phyloP scores from a whole-genome alignment of 75 land plant species.

The Ceratopteris richardii region DNA sequence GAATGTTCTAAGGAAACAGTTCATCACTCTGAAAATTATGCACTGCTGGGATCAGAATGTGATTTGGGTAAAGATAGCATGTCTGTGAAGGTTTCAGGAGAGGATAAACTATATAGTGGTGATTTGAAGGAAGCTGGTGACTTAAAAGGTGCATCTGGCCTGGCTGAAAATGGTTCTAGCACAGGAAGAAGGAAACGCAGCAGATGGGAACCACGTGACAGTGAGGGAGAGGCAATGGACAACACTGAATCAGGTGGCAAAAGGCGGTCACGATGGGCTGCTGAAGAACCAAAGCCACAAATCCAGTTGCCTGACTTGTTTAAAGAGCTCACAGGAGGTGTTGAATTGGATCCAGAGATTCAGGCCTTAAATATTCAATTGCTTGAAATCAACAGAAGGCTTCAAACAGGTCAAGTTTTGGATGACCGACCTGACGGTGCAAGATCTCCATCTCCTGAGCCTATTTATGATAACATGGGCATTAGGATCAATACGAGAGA shows the following conservation, averaged over 20 bases:
- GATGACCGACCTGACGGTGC: conserved; percentile 13
- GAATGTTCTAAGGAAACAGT: too few relatives aligned
- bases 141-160: too few relatives aligned
- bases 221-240: conserved; percentile 4
- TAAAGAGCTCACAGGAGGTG: background rate
- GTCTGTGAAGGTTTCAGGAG: too few relatives aligned
- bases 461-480: conserved; percentile 24
- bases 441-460: conserved; percentile 35
- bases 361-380: conserved; percentile 18
- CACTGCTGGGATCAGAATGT: too few relatives aligned
- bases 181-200: conserved; percentile 27
- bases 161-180: conserved; percentile 9
- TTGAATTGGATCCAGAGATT: conserved; percentile 18
- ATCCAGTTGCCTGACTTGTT: conserved; percentile 31
- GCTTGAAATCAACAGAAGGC: conserved; percentile 17
- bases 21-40: too few relatives aligned
- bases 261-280: conserved; percentile 33
- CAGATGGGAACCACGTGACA: conserved; percentile 11
- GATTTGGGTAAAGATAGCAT: too few relatives aligned
- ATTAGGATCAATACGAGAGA: conserved; percentile 23
- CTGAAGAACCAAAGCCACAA: conserved; percentile 20
- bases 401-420: conserved; percentile 14
- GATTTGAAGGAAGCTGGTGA: too few relatives aligned
- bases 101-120: too few relatives aligned
- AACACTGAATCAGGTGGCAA: conserved; percentile 12